Conservation (phyloP, 768 basidiomycete species). For the Boletus rufocinnamomeus region DNA sequence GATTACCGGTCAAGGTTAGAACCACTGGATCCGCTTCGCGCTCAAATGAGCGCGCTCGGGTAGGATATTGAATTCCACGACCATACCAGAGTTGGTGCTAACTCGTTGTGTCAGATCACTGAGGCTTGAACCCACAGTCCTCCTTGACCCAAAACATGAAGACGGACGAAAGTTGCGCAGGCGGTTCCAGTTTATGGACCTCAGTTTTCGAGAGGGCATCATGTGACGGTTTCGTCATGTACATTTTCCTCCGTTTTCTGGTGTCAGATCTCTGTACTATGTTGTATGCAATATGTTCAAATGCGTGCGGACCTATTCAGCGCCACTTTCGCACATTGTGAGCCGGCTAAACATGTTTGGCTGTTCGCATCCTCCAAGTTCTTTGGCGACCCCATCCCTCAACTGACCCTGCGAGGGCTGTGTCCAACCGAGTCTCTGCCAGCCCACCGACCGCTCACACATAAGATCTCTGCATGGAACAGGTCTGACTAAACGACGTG, state of each 20-base stretch:
- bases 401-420: constrained; percentile 11
- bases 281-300: constrained; percentile 11
- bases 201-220: constrained; percentile 22
- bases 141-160: constrained; percentile 21
- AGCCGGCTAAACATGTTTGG: constrained; percentile 23
- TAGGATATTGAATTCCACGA: constrained; percentile 10
- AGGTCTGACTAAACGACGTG: constrained; percentile 20
- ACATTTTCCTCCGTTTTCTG: neutral
- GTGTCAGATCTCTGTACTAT: neutral
- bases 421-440: constrained; percentile 4
- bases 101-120: constrained; percentile 25
- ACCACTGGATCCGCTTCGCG: constrained; percentile 23
- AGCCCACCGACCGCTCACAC: neutral
- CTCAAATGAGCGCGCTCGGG: constrained; percentile 26
- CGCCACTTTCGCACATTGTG: constrained; percentile 31
- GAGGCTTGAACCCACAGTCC: constrained; percentile 27
- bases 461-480: constrained; percentile 31
- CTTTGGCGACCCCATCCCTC: constrained; percentile 19
- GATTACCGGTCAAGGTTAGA: constrained; percentile 24
- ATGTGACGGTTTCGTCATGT: constrained; percentile 19
- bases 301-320: neutral
- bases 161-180: constrained; percentile 4
- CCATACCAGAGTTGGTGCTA: neutral
- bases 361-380: constrained; percentile 12
- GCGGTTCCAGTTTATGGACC: constrained; percentile 11